Percentiles rank a stretch among this genome's conserved stretches.
phyloP scores from a whole-genome alignment of 2,329 filamentous ascomycete species.

The Paraconiothyrium brasiliense region DNA sequence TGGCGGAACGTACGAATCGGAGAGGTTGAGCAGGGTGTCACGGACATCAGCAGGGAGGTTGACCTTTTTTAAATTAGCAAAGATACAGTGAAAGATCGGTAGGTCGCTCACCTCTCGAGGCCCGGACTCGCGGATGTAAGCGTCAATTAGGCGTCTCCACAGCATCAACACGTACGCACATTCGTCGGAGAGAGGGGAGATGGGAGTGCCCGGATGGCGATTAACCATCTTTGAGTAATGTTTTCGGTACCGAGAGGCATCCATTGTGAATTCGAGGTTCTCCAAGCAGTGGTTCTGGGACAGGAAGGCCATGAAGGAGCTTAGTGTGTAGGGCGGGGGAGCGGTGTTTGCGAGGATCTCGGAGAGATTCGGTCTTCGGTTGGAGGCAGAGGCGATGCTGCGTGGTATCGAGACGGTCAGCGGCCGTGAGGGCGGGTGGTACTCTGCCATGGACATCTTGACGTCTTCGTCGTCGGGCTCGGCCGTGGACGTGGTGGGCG shows the following conservation, averaged over 20 bases:
- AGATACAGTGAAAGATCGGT: neutral
- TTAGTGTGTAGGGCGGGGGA: slow-evolving; percentile 86
- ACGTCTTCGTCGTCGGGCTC: slow-evolving; percentile 57
- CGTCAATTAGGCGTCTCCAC: slow-evolving; percentile 88
- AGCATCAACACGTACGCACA: slow-evolving; percentile 77
- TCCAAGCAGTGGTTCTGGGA: slow-evolving; percentile 98
- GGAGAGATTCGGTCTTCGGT: slow-evolving; percentile 75
- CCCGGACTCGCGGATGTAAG: slow-evolving; percentile 72
- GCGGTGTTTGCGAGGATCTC: slow-evolving; percentile 90
- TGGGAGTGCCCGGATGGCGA: slow-evolving; percentile 55
- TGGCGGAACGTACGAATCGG: slow-evolving; percentile 69
- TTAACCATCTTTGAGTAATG: slow-evolving; percentile 69
- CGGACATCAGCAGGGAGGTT: slow-evolving; percentile 89
- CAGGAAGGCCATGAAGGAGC: slow-evolving; percentile 94
- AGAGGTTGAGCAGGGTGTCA: slow-evolving; percentile 76
- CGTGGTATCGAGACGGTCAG: slow-evolving; percentile 61
- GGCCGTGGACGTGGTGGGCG: slow-evolving; percentile 42
- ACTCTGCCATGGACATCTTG: slow-evolving; percentile 60
- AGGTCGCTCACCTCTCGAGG: slow-evolving; percentile 44
- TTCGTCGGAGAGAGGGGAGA: slow-evolving; percentile 64
- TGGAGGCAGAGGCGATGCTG: slow-evolving; percentile 60
- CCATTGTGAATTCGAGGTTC: slow-evolving; percentile 95
- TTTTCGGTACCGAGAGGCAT: slow-evolving; percentile 84
- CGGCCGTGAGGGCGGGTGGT: slow-evolving; percentile 53
- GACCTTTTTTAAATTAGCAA: slow-evolving; percentile 41